Evolutionary conservation across 441 rosid species (phyloP), one percentile per base, ranked within the genome.

Genomic region (Rhodomyrtus psidioides): DNA sequence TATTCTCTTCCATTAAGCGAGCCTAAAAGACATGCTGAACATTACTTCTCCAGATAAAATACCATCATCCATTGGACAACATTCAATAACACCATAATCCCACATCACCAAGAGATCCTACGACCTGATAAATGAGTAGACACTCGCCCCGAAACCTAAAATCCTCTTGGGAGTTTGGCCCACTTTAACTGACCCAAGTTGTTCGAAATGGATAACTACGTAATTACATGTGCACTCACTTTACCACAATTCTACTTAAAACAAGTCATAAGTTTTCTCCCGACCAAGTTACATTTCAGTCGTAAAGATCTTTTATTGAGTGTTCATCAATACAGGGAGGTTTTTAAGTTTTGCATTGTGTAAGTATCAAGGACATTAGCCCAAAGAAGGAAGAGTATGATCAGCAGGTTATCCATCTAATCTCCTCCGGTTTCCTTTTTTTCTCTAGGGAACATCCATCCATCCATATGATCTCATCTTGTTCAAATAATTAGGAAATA

Each of bases 1-100:
- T 24, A 65, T 83, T 86, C 53, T 86, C 88, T 74, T 83, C 88
- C n/a, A 79, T 55, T n/a, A 86, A 44, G 34, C 81, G 86, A 51
- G 85, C 86, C 88, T 86, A 39, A 27, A 82, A 74, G 57, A 55
- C 13, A 53, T 34, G 76, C 26, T 19, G 15, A 65, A 34, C 26
- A 34, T 65, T 65, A 65, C 24, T 65, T 65, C 49, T 34, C 79
- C 79, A 34, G 49, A 34, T 19, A 39, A 26, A 53, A 70, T 10
- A 19, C 49, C 49, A 70, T 1, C 49, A 1, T 70, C 15, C 49
- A 39, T 42, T 9, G 79, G 79, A 6, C 26, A 39, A 70, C 79
- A 34, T 70, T 34, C 58, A n/a, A 17, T 27, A 42, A 60, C 55
- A 44, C 34, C 54, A 59, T n/a, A 39, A 42, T 70, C 79, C 79